Evolutionary conservation across 2,329 filamentous ascomycete species (phyloP).

Genomic region (Diaporthe destruens): DNA sequence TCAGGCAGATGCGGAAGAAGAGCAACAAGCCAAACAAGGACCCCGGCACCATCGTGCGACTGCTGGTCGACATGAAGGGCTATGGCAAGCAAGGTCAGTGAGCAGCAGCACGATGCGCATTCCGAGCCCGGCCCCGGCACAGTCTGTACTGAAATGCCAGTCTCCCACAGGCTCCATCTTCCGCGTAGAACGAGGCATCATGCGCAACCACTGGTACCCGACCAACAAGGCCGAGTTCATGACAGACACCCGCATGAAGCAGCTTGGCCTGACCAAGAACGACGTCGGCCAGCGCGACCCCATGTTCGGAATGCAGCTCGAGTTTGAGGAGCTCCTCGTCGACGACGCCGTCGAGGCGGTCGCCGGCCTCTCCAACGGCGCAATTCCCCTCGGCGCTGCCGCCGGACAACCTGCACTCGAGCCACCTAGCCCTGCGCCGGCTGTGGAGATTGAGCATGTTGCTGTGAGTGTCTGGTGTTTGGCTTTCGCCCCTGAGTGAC

Average conservation of each 20-base stretch:
- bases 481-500: not conserved
- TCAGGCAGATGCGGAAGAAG: constrained; percentile 53
- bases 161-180: constrained; percentile 49
- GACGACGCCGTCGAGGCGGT: constrained; percentile 40
- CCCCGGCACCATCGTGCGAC: constrained; percentile 58
- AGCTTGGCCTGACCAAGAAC: constrained; percentile 48
- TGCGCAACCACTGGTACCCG: constrained; percentile 54
- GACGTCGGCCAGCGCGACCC: constrained; percentile 50
- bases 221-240: constrained; percentile 53
- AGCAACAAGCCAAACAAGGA: constrained; percentile 52
- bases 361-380: constrained; percentile 17
- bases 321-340: constrained; percentile 17
- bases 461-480: constrained; percentile 36
- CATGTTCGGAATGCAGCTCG: constrained; percentile 44
- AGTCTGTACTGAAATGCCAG: not conserved
- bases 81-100: constrained; percentile 54
- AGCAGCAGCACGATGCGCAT: constrained; percentile 43
- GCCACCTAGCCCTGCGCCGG: constrained; percentile 17
- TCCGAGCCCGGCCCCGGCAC: not conserved
- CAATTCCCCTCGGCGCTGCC: not conserved
- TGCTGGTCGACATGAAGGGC: constrained; percentile 55
- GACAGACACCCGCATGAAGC: constrained; percentile 49
- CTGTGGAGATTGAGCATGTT: constrained; percentile 39
- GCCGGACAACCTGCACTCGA: constrained; percentile 14
- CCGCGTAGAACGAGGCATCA: constrained; percentile 51